Evolutionary conservation across 441 rosid genomes (phyloP), one percentile per base, ranked within the genome.

Genomic region (Codiaeum variegatum): DNA sequence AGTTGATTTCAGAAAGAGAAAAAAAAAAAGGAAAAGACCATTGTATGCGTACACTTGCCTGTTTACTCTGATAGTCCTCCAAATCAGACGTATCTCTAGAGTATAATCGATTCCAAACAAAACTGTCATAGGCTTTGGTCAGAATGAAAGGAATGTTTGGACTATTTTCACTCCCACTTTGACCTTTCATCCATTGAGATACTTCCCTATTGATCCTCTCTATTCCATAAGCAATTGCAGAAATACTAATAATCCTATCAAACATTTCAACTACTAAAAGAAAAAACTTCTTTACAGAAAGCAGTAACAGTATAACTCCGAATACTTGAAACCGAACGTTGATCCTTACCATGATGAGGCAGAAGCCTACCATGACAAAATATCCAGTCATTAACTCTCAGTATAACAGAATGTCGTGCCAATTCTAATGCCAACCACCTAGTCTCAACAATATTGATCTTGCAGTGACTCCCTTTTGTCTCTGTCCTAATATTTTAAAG

Each of bases 361-460:
- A 92, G 97, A 75, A 94, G 89, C 67, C 99, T 97, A 12, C 97
- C 99, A 24, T 94, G 97, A 74, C 99, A 94, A 83, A 94, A 94
- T 52, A 94, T 67, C 97, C 98, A 94, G 72, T 94, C 90, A 79
- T 94, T 92, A 75, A 92, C 83, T 77, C 84, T 88, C 64, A 94
- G 87, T 46, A 85, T 85, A 46, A 92, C 92, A 24, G 91, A 80
- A 42, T 94, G 96, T 64, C 86, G 84, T 1, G 97, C 84, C 82
- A 94, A 76, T 67, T 92, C 94, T 59, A 86, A 79, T 3, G 97
- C 97, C 77, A 94, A 79, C 97, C 97, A 9, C 99, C 97, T 5
- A 94, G 97, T 80, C 88, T 87, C 69, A 92, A 80, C 62, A 94
- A 86, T 24, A 85, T 77, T 47, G 99, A 89, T 79, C 97, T 89